Conservation (phyloP, 208 protist species). For the Acanthamoeba divionensis region DNA sequence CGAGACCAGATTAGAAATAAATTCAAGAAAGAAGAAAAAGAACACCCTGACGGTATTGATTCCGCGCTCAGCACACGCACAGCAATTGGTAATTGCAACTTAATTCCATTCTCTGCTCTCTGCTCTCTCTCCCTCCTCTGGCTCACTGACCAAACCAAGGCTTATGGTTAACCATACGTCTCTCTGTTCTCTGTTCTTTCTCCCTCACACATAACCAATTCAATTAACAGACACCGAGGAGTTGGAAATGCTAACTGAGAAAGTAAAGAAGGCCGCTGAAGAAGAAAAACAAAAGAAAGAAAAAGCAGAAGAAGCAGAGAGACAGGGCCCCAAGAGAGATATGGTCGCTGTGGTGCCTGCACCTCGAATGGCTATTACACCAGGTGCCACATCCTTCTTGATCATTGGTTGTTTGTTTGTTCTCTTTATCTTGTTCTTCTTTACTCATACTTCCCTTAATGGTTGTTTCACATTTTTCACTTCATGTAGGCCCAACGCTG, state of each 20-base stretch:
- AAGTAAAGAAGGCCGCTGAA: background rate
- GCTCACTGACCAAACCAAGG: background rate
- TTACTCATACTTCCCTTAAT: no score
- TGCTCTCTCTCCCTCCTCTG: background rate
- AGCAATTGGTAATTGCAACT: constrained; percentile 9
- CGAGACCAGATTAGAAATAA: constrained; percentile 56
- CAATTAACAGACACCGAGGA: background rate
- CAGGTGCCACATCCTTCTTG: no score
- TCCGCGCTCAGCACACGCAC: background rate
- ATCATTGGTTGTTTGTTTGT: no score
- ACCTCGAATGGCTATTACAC: background rate
- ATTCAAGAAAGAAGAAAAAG: constrained; percentile 61
- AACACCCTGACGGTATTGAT: constrained; percentile 24
- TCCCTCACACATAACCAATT: no score
- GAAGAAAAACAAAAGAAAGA: background rate
- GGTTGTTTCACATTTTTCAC: no score
- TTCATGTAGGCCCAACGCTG: no score
- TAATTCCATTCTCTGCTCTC: background rate
- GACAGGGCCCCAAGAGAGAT: background rate
- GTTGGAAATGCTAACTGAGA: background rate
- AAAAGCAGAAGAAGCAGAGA: background rate
- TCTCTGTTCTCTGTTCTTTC: no score
- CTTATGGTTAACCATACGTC: no score
- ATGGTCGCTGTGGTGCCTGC: background rate
- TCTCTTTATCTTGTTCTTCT: no score